phyloP scores from a whole-genome alignment of 495 filamentous ascomycete species.

The Hypomontagnella submonticulosa region DNA sequence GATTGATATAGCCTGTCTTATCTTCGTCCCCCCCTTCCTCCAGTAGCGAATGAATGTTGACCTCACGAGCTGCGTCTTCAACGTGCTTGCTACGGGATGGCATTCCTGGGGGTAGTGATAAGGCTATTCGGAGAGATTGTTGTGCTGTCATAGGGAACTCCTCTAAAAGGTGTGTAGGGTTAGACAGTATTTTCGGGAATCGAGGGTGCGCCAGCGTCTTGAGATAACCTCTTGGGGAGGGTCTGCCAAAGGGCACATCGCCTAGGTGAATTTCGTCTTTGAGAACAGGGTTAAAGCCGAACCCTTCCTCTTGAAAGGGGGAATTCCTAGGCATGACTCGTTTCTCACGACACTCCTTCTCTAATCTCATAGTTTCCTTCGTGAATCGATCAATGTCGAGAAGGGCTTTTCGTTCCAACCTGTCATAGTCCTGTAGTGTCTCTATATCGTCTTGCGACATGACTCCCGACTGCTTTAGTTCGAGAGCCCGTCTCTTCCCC shows the following conservation, averaged over 20 bases:
- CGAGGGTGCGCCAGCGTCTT: slow-evolving; percentile 38
- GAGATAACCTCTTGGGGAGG: slow-evolving; percentile 17
- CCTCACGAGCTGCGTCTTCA: slow-evolving; percentile 45
- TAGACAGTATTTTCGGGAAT: slow-evolving; percentile 40
- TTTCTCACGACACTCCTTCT: slow-evolving; percentile 41
- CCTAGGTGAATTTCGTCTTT: slow-evolving; percentile 44
- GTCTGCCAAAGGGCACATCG: slow-evolving; percentile 24
- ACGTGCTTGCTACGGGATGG: slow-evolving; percentile 36
- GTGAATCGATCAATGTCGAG: slow-evolving; percentile 43
- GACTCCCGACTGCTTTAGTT: slow-evolving; percentile 38
- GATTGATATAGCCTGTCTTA: slow-evolving; percentile 58
- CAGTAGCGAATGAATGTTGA: slow-evolving; percentile 42
- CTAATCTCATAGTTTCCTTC: slow-evolving; percentile 27
- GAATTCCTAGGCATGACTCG: slow-evolving; percentile 40
- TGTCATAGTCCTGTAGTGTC: slow-evolving; percentile 42
- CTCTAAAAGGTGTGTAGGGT: slow-evolving; percentile 44
- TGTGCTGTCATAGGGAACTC: slow-evolving; percentile 42
- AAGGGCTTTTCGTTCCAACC: slow-evolving; percentile 38
- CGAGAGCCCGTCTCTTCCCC: slow-evolving; percentile 45
- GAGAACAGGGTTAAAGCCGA: slow-evolving; percentile 37
- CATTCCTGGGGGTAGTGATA: slow-evolving; percentile 32
- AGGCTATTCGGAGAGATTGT: slow-evolving; percentile 38
- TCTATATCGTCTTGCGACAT: slow-evolving; percentile 47
- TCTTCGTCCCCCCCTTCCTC: slow-evolving; percentile 36
- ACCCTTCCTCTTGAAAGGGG: slow-evolving; percentile 39